Percentiles rank a stretch among this genome's conserved stretches.
These are phyloP conservation scores for Brassica juncea DNA, from an alignment of 345 rosid genomes.

Conservation along the genomic window DNA sequence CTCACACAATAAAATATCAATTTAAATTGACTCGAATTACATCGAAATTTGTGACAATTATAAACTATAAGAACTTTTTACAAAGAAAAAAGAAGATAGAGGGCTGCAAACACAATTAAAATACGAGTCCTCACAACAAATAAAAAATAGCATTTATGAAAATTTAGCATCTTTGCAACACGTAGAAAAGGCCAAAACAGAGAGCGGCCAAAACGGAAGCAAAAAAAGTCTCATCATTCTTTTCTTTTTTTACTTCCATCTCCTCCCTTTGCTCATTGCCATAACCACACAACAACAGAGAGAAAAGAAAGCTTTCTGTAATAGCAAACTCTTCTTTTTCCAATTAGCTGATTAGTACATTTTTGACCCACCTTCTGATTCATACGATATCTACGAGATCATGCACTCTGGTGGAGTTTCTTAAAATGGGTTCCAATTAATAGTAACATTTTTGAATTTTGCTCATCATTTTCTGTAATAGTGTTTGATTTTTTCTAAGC, in stretches of 20 bases:
- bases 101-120: background rate
- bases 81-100: background rate
- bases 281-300: slow-evolving; percentile 30
- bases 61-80: background rate
- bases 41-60: background rate
- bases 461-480: background rate
- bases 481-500: background rate
- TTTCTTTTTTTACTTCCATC: slow-evolving; percentile 18
- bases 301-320: slow-evolving; percentile 6
- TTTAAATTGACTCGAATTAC: background rate
- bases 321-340: background rate
- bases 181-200: slow-evolving; percentile 38
- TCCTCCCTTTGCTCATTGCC: slow-evolving; percentile 35
- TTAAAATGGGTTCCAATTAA: slow-evolving; percentile 25
- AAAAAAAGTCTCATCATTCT: slow-evolving; percentile 29
- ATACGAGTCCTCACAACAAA: background rate
- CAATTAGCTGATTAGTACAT: slow-evolving; percentile 6
- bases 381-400: slow-evolving; percentile 26
- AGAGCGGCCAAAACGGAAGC: slow-evolving; percentile 44
- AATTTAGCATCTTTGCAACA: slow-evolving; percentile 17
- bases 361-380: background rate
- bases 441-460: slow-evolving; percentile 14
- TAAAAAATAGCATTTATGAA: background rate
- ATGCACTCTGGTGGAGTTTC: background rate
- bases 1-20: background rate